Percentiles rank a stretch among this genome's conserved stretches.
These are phyloP conservation scores for Aspergillus ellipticus DNA, from an alignment of 495 filamentous ascomycete species.

Conservation along the genomic window DNA sequence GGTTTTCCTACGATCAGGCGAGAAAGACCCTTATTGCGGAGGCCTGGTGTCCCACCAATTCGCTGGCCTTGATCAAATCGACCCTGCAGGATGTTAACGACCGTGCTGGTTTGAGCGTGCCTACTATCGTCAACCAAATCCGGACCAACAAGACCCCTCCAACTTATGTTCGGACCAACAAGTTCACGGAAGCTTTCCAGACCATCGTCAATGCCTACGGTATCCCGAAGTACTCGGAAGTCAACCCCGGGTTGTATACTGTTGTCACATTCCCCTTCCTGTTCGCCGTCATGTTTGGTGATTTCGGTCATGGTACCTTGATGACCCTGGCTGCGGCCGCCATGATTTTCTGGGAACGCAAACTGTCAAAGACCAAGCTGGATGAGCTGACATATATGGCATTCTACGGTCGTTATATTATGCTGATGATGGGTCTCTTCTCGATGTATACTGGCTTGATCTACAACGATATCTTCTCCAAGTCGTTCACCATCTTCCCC, in stretches of 20 bases:
- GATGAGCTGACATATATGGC: conserved; percentile 97
- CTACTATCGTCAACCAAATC: conserved; percentile 97
- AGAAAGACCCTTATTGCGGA: conserved; percentile 96
- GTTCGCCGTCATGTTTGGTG: conserved; percentile 99
- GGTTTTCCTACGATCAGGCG: conserved; percentile 92
- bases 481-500: conserved; percentile 78
- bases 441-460: conserved; percentile 96
- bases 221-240: conserved; percentile 92
- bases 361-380: conserved; percentile 74
- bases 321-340: conserved; percentile 75
- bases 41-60: conserved; percentile 93
- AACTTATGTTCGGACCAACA: conserved; percentile 94
- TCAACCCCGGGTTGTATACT: conserved; percentile 92
- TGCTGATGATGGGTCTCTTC: conserved; percentile 95
- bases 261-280: conserved; percentile 97
- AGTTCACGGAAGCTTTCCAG: conserved; percentile 96
- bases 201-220: conserved; percentile 99
- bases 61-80: conserved; percentile 86
- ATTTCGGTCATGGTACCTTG: conserved; percentile 86
- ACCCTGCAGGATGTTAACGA: conserved; percentile 96
- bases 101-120: conserved; percentile 86
- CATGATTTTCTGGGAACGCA: conserved; percentile 96
- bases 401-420: conserved; percentile 97
- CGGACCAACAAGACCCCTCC: conserved; percentile 93
- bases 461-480: conserved; percentile 98